Conservation (phyloP, 805 yeast genomes). For the Ogataea salicorniae region DNA sequence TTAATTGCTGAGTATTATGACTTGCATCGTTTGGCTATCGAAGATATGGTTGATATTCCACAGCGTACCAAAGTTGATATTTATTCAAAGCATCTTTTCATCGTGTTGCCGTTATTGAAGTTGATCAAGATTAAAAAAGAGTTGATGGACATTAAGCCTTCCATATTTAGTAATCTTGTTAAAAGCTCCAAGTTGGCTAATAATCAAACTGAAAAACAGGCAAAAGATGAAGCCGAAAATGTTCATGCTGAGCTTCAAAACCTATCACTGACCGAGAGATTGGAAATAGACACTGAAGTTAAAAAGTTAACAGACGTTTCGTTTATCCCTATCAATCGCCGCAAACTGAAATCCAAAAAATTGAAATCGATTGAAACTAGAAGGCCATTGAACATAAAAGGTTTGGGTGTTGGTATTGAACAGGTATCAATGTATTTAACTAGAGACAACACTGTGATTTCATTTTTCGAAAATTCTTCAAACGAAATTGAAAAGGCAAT, state of each 20-base stretch:
- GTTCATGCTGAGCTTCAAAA: not conserved
- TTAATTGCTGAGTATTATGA: constrained; percentile 39
- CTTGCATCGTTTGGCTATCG: constrained; percentile 52
- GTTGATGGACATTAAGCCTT: not conserved
- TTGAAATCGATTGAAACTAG: constrained; percentile 33
- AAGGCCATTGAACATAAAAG: constrained; percentile 40
- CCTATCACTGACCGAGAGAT: constrained; percentile 15
- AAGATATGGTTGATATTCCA: constrained; percentile 60
- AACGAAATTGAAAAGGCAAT: constrained; percentile 49
- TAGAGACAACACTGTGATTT: constrained; percentile 41
- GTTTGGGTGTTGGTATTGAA: constrained; percentile 46
- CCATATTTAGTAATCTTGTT: constrained; percentile 1
- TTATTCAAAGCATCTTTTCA: constrained; percentile 47
- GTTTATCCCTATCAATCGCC: constrained; percentile 11
- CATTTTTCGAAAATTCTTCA: constrained; percentile 55
- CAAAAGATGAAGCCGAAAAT: not conserved
- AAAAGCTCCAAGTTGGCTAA: no score
- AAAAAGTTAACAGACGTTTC: constrained; percentile 32
- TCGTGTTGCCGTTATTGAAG: constrained; percentile 49
- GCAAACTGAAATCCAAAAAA: constrained; percentile 14
- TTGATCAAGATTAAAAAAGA: constrained; percentile 30
- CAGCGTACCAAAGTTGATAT: constrained; percentile 54
- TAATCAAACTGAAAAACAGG: not conserved
- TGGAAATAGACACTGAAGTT: constrained; percentile 24
- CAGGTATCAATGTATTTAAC: constrained; percentile 49